phyloP scores from a whole-genome alignment of 192 early-diverging fungal species.

The Backusella circina region DNA sequence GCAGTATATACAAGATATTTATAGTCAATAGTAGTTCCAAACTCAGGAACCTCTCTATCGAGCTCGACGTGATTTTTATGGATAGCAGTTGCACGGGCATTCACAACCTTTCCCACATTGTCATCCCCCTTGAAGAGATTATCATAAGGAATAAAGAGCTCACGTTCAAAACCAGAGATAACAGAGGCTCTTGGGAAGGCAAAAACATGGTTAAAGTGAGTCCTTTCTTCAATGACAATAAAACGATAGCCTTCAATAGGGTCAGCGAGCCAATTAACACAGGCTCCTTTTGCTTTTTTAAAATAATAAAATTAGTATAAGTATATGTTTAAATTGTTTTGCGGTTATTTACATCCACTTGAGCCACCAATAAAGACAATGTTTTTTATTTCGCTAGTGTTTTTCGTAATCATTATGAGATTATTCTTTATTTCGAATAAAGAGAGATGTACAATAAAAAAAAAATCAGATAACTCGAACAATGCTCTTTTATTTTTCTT shows the following conservation, averaged over 20 bases:
- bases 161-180: slow-evolving; percentile 51
- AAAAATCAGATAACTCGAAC: neutral
- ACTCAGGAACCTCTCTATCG: slow-evolving; percentile 47
- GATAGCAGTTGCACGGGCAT: slow-evolving; percentile 45
- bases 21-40: slow-evolving; percentile 44
- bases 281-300: slow-evolving; percentile 33
- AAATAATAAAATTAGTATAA: neutral
- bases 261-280: slow-evolving; percentile 23
- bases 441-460: neutral
- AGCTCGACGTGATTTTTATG: slow-evolving; percentile 45
- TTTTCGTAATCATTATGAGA: neutral
- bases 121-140: slow-evolving; percentile 37
- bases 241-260: slow-evolving; percentile 46
- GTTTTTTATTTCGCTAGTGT: slow-evolving; percentile 13
- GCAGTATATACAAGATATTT: slow-evolving; percentile 53
- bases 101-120: slow-evolving; percentile 42
- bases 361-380: slow-evolving; percentile 51
- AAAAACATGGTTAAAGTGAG: slow-evolving; percentile 62
- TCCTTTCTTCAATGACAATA: slow-evolving; percentile 54
- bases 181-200: slow-evolving; percentile 59
- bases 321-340: neutral
- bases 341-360: slow-evolving; percentile 34
- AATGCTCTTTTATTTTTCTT: neutral
- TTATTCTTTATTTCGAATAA: neutral
- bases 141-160: slow-evolving; percentile 57